Evolutionary conservation across 352 stramenopile species (phyloP).

Genomic region (Phytophthora sansomeana): DNA sequence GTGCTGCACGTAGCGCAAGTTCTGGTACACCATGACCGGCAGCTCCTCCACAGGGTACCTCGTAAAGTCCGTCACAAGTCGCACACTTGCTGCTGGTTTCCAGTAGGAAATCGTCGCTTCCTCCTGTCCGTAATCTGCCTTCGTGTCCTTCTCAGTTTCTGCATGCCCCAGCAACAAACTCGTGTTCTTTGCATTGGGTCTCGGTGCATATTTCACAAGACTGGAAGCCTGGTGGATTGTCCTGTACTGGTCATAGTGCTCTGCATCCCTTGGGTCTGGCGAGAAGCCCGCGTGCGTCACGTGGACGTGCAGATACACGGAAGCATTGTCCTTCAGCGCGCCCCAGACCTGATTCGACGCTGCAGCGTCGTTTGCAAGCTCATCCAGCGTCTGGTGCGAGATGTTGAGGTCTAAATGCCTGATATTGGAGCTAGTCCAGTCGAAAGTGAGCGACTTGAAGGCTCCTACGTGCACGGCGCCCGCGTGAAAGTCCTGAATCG

Average conservation of each 20-base stretch:
- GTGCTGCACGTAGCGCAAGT: constrained; percentile 70
- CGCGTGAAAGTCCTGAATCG: constrained; percentile 46
- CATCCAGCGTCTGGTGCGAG: constrained; percentile 34
- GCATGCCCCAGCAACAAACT: constrained; percentile 51
- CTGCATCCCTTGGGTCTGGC: constrained; percentile 41
- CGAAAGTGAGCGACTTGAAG: constrained; percentile 68
- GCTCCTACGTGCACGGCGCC: constrained; percentile 51
- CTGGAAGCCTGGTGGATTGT: constrained; percentile 76
- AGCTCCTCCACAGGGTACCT: constrained; percentile 74
- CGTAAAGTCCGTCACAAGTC: constrained; percentile 79
- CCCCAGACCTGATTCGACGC: constrained; percentile 42
- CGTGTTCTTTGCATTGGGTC: constrained; percentile 70
- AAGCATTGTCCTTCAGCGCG: constrained; percentile 56
- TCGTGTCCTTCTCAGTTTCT: constrained; percentile 10
- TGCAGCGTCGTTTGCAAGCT: constrained; percentile 18
- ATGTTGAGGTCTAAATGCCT: constrained; percentile 63
- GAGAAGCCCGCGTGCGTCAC: constrained; percentile 65
- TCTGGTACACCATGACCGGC: constrained; percentile 73
- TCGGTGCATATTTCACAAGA: constrained; percentile 61
- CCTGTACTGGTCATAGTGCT: constrained; percentile 58
- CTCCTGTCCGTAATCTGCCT: constrained; percentile 31
- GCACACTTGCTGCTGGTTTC: constrained; percentile 78
- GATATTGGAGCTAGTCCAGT: constrained; percentile 69
- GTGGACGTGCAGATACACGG: constrained; percentile 78
- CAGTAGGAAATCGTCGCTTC: constrained; percentile 67